Percentiles rank a stretch among this genome's conserved stretches.
Evolutionary conservation across 768 basidiomycete genomes (phyloP).

Genomic region (Pisolithus marmoratus): DNA sequence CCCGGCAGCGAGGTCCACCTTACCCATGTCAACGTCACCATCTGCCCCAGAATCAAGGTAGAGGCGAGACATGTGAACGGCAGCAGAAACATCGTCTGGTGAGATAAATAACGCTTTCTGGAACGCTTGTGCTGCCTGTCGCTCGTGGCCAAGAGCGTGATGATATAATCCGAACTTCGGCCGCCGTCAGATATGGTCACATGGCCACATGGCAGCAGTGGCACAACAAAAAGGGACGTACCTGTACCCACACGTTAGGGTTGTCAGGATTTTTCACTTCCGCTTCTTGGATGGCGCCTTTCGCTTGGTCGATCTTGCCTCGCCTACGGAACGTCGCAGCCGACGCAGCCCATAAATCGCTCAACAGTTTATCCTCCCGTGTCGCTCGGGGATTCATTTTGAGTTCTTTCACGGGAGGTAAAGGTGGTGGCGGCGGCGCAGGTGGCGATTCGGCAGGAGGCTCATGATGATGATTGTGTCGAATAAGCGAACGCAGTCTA

Average conservation of each 20-base stretch:
- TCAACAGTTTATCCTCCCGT: slow-evolving; percentile 65
- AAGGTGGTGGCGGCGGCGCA: slow-evolving; percentile 22
- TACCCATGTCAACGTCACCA: slow-evolving; percentile 26
- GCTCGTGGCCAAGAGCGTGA: slow-evolving; percentile 48
- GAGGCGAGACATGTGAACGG: slow-evolving; percentile 71
- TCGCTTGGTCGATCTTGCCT: slow-evolving; percentile 86
- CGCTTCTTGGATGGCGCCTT: slow-evolving; percentile 91
- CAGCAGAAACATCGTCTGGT: slow-evolving; percentile 73
- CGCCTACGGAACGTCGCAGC: slow-evolving; percentile 90
- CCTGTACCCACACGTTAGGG: slow-evolving; percentile 93
- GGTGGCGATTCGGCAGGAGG: slow-evolving; percentile 30
- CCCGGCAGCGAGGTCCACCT: slow-evolving; percentile 79
- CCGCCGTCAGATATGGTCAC: not conserved
- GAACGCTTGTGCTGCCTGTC: slow-evolving; percentile 68
- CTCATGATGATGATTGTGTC: slow-evolving; percentile 21
- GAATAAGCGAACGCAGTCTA: slow-evolving; percentile 47
- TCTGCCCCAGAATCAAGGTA: slow-evolving; percentile 46
- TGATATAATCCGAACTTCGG: slow-evolving; percentile 73
- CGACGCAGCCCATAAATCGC: slow-evolving; percentile 88
- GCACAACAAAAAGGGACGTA: slow-evolving; percentile 30
- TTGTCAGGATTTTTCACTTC: slow-evolving; percentile 84
- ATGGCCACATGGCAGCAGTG: not conserved
- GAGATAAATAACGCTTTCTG: slow-evolving; percentile 85
- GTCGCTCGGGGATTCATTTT: slow-evolving; percentile 32
- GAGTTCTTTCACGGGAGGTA: slow-evolving; percentile 32